A percentile compares a stretch with the other conserved stretches of the same genome.
These are phyloP conservation scores for Macrophomina tecta DNA, from an alignment of 2,329 filamentous ascomycete genomes.

Conservation along the genomic window DNA sequence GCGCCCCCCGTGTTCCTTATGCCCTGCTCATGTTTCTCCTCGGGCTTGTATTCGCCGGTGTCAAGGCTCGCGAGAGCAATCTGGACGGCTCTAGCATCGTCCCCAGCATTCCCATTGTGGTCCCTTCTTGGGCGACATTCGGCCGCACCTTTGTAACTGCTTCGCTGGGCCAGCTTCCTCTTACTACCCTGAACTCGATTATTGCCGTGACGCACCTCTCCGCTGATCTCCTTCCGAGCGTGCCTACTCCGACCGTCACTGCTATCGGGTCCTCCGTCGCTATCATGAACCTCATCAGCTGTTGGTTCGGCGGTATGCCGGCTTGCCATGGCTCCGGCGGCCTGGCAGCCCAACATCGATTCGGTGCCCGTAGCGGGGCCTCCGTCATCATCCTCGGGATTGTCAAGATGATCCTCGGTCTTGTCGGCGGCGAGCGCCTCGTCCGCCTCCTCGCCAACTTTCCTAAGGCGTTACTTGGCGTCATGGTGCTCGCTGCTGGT, in stretches of 20 bases:
- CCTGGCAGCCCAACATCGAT: slow-evolving; percentile 86
- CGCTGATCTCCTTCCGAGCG: slow-evolving; percentile 73
- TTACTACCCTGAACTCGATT: slow-evolving; percentile 91
- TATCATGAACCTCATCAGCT: slow-evolving; percentile 80
- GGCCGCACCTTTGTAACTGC: slow-evolving; percentile 66
- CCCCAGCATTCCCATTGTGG: slow-evolving; percentile 53
- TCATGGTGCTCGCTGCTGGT: slow-evolving; percentile 90
- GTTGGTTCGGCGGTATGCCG: slow-evolving; percentile 95
- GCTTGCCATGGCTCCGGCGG: slow-evolving; percentile 93
- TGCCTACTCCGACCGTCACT: slow-evolving; percentile 65
- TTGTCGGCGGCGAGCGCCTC: slow-evolving; percentile 74
- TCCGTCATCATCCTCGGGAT: slow-evolving; percentile 80
- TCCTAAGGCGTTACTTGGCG: slow-evolving; percentile 76
- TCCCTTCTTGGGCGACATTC: slow-evolving; percentile 57
- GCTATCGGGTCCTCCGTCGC: slow-evolving; percentile 82
- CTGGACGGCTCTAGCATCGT: slow-evolving; percentile 30
- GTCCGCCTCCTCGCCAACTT: slow-evolving; percentile 73
- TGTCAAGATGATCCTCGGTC: slow-evolving; percentile 76
- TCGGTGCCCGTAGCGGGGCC: slow-evolving; percentile 86
- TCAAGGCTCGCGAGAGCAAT: slow-evolving; percentile 34
- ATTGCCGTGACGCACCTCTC: slow-evolving; percentile 85
- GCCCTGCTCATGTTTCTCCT: slow-evolving; percentile 74
- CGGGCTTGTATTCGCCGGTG: slow-evolving; percentile 69
- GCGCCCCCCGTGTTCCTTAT: slow-evolving; percentile 73
- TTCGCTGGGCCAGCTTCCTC: slow-evolving; percentile 83